Conservation (phyloP, 2,329 filamentous ascomycete species). For the Aspergillus carbonarius region DNA sequence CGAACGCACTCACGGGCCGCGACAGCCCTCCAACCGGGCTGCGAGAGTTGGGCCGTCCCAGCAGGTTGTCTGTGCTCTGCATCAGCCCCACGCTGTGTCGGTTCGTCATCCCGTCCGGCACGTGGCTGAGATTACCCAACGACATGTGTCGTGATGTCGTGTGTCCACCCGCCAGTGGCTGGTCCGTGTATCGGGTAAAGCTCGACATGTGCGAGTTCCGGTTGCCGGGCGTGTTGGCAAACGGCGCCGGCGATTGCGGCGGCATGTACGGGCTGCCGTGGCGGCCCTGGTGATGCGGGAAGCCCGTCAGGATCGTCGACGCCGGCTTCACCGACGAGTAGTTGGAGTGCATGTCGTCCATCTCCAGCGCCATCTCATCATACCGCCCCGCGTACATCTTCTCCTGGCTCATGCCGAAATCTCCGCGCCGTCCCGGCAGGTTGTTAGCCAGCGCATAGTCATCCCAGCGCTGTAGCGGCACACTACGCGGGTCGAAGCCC, state of each 20-base stretch:
- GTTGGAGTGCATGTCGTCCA: constrained; percentile 96
- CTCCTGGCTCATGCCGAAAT: constrained; percentile 62
- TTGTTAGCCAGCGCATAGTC: constrained; percentile 87
- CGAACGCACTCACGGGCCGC: constrained; percentile 54
- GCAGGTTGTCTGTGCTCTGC: constrained; percentile 47
- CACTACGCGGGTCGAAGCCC: constrained; percentile 84
- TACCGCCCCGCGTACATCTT: constrained; percentile 60
- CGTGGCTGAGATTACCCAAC: constrained; percentile 55
- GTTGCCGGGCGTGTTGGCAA: constrained; percentile 55
- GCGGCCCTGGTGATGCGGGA: constrained; percentile 65
- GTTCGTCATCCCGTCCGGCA: constrained; percentile 41
- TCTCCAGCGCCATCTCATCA: constrained; percentile 74
- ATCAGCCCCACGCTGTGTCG: constrained; percentile 45
- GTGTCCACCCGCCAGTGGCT: constrained; percentile 46
- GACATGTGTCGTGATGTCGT: constrained; percentile 57
- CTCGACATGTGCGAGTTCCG: constrained; percentile 71
- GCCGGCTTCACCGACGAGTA: constrained; percentile 89
- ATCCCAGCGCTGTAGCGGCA: constrained; percentile 95
- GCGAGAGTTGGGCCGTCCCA: constrained; percentile 41
- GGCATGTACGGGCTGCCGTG: constrained; percentile 67
- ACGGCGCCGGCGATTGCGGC: constrained; percentile 75
- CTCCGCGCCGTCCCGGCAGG: constrained; percentile 84
- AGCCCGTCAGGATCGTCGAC: constrained; percentile 82
- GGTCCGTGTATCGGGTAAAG: constrained; percentile 62
- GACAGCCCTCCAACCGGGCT: constrained; percentile 52